Base-by-base conservation (phyloP, 163 green algal species). In the Scenedesmus sp. region DNA sequence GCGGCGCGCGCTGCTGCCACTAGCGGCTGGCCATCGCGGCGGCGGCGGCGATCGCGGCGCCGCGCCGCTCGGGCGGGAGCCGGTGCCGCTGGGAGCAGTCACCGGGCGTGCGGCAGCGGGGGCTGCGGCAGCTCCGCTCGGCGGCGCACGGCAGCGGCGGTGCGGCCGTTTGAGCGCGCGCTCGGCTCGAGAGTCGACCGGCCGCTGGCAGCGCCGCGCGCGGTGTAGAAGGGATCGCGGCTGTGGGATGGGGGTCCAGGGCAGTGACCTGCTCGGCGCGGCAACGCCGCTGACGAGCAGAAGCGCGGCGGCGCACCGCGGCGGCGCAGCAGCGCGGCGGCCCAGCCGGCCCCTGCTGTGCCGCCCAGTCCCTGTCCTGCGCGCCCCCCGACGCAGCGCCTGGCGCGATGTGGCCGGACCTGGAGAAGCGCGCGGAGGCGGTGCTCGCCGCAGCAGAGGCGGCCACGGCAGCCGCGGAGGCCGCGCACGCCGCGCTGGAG, bases 401-500 rank as follows among this genome's bases (percentile, higher is more conserved):
- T 14, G 9, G 26, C 26, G 26, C 4, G 9, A 71, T 71, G 71
- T 80, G 71, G 71, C 31, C 31, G 11, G 71, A 80, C 13, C 60
- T 80, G 7, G 71, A 72, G 2, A 71, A 51, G 47, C 71, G 51
- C 29, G 58, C 71, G 15, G 56, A 80, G 33, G 71, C 71, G 6
- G 15, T 62, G 1, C 51, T 80, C 26, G n/a, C 29, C 18, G 45
- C 44, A 39, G 42, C 71, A 31, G 71, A 71, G 2, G 6, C 3
- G 10, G 24, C 2, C 18, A 53, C 63, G 39, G 20, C 26, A 17
- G 18, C 22, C 0, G 10, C 71, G 4, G 71, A 80, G 39, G 7
- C 11, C 47, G 18, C 24, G 9, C 26, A 51, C 15, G 58, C 71
- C 4, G 58, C 42, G 9, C 22, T 24, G 31, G 71, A 80, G 71